These are phyloP conservation scores for Actinidia chinensis DNA, from an alignment of 179 eudicot species.

Conservation along the genomic window DNA sequence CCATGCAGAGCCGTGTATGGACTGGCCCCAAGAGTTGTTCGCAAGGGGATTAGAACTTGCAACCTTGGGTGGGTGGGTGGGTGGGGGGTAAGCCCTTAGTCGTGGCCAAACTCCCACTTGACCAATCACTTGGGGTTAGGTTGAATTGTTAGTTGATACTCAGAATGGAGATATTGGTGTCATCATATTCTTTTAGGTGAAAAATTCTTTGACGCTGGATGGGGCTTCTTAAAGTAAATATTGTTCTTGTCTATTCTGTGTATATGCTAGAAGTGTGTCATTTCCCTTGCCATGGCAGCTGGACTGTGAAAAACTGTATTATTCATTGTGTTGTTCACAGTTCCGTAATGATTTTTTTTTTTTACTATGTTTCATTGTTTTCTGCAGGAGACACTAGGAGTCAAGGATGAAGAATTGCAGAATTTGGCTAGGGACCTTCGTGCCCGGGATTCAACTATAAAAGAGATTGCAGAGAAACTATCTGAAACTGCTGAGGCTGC, in stretches of 20 bases:
- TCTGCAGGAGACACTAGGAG: conserved; percentile 79
- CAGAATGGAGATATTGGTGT: neutral
- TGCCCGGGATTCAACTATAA: conserved; percentile 84
- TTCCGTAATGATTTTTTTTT: neutral
- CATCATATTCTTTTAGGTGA: neutral
- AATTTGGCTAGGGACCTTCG: conserved; percentile 89
- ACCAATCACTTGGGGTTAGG: too few relatives aligned
- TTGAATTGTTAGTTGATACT: conserved; percentile 4
- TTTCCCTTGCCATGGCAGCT: too few relatives aligned
- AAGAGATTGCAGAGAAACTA: conserved; percentile 77
- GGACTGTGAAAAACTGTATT: neutral
- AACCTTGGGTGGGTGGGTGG: too few relatives aligned
- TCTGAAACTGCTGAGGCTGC: conserved; percentile 98
- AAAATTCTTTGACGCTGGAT: neutral
- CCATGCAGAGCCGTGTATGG: too few relatives aligned
- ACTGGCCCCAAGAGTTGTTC: too few relatives aligned
- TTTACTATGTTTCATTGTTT: neutral
- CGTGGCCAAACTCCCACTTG: too few relatives aligned
- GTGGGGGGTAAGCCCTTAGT: too few relatives aligned
- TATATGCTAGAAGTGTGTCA: neutral
- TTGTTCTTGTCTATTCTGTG: neutral
- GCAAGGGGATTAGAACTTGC: too few relatives aligned
- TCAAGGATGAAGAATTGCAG: conserved; percentile 96
- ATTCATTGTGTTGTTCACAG: neutral
- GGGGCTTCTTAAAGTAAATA: conserved; percentile 9